Conservation (phyloP, 257 asterid genomes). For the Phtheirospermum japonicum region DNA sequence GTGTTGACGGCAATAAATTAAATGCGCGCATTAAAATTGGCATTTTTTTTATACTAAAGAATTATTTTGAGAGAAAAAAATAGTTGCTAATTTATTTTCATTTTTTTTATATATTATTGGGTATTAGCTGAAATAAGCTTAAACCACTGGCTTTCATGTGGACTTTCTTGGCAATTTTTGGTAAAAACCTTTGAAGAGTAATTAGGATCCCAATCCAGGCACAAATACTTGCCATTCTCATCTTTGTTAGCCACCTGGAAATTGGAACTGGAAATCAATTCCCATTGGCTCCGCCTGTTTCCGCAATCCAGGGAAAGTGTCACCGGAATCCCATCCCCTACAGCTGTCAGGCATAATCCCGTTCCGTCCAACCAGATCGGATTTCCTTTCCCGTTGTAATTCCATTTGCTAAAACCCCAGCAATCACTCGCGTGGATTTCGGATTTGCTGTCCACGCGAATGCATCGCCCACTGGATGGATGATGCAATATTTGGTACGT, state of each 20-base stretch:
- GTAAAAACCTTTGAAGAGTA: constrained; percentile 31
- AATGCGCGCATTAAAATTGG: no score
- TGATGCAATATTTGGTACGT: constrained; percentile 35
- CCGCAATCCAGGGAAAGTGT: constrained; percentile 34
- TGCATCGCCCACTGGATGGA: constrained; percentile 19
- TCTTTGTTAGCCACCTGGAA: constrained; percentile 36
- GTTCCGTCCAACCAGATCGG: constrained; percentile 30
- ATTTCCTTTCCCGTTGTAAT: constrained; percentile 12
- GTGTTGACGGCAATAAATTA: no score
- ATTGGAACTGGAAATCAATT: constrained; percentile 17
- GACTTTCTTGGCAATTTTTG: constrained; percentile 31
- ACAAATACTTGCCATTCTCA: constrained; percentile 38
- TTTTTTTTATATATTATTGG: not conserved
- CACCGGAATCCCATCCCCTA: constrained; percentile 26
- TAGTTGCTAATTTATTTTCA: no score
- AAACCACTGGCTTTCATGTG: constrained; percentile 41
- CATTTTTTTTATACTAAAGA: no score
- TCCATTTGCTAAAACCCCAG: constrained; percentile 33
- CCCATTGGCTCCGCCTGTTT: constrained; percentile 35
- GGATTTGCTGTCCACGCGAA: not conserved
- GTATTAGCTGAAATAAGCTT: constrained; percentile 34
- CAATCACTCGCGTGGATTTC: constrained; percentile 30
- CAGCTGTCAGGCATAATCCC: constrained; percentile 32
- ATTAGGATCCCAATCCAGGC: constrained; percentile 43
- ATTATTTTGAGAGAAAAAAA: no score